phyloP scores from a whole-genome alignment of 2,329 filamentous ascomycete genomes.

The Aspergillus neotritici region DNA sequence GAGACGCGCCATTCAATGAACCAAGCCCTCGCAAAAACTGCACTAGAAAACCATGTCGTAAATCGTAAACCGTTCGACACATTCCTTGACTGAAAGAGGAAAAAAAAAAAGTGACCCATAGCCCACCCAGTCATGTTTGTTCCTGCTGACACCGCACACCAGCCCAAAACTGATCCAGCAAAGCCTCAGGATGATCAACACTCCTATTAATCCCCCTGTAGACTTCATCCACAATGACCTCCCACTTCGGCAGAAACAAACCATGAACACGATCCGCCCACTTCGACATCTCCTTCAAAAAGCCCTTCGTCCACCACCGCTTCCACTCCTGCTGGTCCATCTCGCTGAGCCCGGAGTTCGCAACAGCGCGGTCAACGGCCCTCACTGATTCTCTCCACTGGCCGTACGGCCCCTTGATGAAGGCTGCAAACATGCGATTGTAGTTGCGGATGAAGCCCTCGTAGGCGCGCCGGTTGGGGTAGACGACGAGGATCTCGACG shows the following conservation, averaged over 20 bases:
- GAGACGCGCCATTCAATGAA: too few relatives aligned
- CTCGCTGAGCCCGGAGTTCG: conserved; percentile 6
- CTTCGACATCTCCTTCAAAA: conserved; percentile 20
- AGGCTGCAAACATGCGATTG: conserved; percentile 1
- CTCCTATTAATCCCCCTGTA: conserved; percentile 19
- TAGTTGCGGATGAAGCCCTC: conserved; percentile 8
- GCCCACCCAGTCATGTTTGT: too few relatives aligned
- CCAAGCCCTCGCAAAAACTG: too few relatives aligned
- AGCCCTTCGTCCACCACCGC: conserved; percentile 21
- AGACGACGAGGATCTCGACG: conserved; percentile 16
- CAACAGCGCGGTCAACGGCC: conserved; percentile 9
- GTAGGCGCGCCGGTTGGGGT: conserved; percentile 19
- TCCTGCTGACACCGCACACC: neutral
- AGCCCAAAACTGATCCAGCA: conserved; percentile 7
- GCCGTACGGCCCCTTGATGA: conserved; percentile 3
- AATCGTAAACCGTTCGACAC: too few relatives aligned
- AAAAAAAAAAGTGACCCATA: too few relatives aligned
- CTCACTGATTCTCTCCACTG: neutral
- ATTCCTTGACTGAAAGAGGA: too few relatives aligned
- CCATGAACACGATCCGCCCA: conserved; percentile 22
- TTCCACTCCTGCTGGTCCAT: conserved; percentile 16
- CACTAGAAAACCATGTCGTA: too few relatives aligned
- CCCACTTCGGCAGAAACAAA: conserved; percentile 23
- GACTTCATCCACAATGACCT: conserved; percentile 22
- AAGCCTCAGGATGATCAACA: conserved; percentile 21